Percentiles rank a stretch among this genome's conserved stretches.
phyloP scores from a whole-genome alignment of 345 rosid genomes.

The Crucihimalaya himalaica region DNA sequence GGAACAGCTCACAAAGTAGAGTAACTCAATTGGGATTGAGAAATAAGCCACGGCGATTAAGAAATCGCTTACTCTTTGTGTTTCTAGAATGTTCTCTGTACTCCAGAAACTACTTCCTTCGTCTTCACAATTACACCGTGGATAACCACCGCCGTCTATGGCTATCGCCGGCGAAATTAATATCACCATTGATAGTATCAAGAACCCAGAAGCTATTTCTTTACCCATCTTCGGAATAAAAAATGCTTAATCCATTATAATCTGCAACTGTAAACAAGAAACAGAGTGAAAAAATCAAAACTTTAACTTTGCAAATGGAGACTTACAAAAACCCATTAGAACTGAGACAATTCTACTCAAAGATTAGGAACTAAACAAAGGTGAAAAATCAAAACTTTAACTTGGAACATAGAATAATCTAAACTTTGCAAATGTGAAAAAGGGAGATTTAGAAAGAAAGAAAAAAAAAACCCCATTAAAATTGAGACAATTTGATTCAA shows the following conservation, averaged over 20 bases:
- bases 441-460: not conserved
- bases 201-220: conserved; percentile 39
- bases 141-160: conserved; percentile 54
- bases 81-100: conserved; percentile 73
- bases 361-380: not conserved
- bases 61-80: conserved; percentile 88
- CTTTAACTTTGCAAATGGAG: not conserved
- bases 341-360: not conserved
- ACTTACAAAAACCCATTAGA: not conserved
- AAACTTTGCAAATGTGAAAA: not conserved
- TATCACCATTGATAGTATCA: conserved; percentile 49
- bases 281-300: not conserved
- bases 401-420: not conserved
- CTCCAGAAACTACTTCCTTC: conserved; percentile 83
- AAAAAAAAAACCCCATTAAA: not conserved
- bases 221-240: not conserved
- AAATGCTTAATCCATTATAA: conserved; percentile 21
- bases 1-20: conserved; percentile 95
- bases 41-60: conserved; percentile 94
- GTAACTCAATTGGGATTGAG: conserved; percentile 90
- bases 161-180: conserved; percentile 47
- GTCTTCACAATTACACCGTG: conserved; percentile 86
- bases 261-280: conserved; percentile 3
- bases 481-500: not conserved
- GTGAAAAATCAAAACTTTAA: not conserved